A percentile compares a stretch with the other conserved stretches of the same genome.
phyloP scores from a whole-genome alignment of 495 filamentous ascomycete genomes.

The Neurospora terricola region DNA sequence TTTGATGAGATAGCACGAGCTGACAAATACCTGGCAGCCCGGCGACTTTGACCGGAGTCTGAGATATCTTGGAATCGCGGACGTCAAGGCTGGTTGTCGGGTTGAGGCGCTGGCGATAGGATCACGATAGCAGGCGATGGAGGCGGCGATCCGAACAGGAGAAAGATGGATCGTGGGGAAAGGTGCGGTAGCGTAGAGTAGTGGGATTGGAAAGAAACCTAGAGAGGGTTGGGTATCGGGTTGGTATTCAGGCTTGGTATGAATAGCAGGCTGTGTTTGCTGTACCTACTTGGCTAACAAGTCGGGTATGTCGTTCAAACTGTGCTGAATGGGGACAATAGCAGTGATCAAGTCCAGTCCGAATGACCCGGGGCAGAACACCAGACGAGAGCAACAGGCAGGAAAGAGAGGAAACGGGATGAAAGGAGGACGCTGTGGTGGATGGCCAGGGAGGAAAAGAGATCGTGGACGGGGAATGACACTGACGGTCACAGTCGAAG shows the following conservation, averaged over 20 bases:
- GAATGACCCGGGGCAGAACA: constrained; percentile 14
- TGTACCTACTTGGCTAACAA: not conserved
- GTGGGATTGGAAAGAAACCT: not conserved
- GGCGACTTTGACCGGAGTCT: not conserved
- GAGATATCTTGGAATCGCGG: not conserved
- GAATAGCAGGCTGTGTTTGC: not conserved
- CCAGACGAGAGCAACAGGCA: constrained; percentile 3
- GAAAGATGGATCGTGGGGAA: not conserved
- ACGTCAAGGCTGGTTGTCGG: not conserved
- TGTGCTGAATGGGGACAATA: not conserved
- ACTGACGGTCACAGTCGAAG: not conserved
- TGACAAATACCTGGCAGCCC: constrained; percentile 4
- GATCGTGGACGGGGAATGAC: constrained; percentile 6
- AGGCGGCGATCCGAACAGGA: not conserved
- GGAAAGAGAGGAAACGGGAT: not conserved
- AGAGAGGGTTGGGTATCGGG: not conserved
- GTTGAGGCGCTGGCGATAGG: not conserved
- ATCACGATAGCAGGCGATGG: not conserved
- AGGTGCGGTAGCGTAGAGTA: not conserved
- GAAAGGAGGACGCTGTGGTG: constrained; percentile 7
- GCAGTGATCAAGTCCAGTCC: not conserved
- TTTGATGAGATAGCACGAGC: not conserved
- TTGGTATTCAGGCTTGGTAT: not conserved
- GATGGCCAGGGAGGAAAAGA: constrained; percentile 7
- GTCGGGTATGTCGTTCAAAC: not conserved